phyloP scores from a whole-genome alignment of 306 rosid species.

The Carpinus viminea region DNA sequence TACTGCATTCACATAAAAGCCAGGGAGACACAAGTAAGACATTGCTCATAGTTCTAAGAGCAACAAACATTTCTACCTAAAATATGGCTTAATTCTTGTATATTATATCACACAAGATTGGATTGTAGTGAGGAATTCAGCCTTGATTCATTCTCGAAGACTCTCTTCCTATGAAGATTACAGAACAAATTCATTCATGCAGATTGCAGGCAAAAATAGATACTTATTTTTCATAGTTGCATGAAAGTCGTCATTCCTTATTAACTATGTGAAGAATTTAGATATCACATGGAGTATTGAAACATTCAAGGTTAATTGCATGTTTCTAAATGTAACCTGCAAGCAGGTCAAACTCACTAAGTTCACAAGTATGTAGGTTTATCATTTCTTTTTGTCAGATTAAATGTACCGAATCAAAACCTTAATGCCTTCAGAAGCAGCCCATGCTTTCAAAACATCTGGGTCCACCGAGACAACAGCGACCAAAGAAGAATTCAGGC shows the following conservation, averaged over 20 bases:
- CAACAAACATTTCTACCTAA: neutral
- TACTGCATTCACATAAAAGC: constrained; percentile 47
- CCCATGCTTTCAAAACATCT: constrained; percentile 83
- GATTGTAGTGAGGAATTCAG: neutral
- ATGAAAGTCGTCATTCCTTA: neutral
- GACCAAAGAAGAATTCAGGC: constrained; percentile 84
- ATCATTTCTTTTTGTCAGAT: constrained; percentile 1
- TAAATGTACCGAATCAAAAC: constrained; percentile 32
- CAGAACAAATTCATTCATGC: neutral
- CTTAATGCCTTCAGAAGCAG: constrained; percentile 75
- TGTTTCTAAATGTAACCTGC: neutral
- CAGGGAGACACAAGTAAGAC: constrained; percentile 22
- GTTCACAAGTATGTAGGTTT: neutral
- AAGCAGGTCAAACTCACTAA: neutral
- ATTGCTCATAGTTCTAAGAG: neutral
- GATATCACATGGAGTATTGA: no score
- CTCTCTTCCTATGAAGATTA: neutral
- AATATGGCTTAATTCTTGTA: neutral
- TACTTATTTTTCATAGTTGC: neutral
- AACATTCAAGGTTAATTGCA: neutral
- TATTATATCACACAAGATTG: neutral
- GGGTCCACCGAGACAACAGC: constrained; percentile 80
- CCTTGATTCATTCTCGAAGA: neutral
- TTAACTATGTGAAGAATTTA: neutral
- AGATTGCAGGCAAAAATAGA: neutral